phyloP scores from a whole-genome alignment of 2,329 filamentous ascomycete genomes.

The Aurifilum marmelostoma region DNA sequence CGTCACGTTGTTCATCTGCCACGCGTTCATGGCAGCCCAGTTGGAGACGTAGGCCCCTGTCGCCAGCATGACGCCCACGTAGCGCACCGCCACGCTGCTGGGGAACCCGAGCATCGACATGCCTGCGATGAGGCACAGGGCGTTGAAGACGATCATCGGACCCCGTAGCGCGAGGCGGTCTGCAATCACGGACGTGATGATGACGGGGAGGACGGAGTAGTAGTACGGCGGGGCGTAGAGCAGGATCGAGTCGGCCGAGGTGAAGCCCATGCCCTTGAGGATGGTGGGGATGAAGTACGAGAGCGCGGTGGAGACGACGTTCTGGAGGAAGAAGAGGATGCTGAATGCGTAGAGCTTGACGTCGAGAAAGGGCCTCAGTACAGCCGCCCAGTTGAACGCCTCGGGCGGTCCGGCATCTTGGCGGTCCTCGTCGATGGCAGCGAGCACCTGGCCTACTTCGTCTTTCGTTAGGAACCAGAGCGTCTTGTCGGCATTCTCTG shows the following conservation, averaged over 20 bases:
- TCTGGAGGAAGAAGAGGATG: constrained; percentile 67
- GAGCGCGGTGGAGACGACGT: constrained; percentile 66
- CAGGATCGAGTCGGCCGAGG: constrained; percentile 57
- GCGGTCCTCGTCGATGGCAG: constrained; percentile 63
- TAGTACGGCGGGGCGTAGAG: constrained; percentile 71
- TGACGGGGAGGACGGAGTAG: constrained; percentile 65
- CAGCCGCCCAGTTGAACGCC: constrained; percentile 56
- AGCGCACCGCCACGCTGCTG: constrained; percentile 61
- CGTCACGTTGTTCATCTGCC: constrained; percentile 64
- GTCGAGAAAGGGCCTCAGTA: constrained; percentile 61
- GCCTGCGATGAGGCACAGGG: constrained; percentile 61
- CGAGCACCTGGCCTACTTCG: constrained; percentile 60
- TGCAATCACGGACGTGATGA: constrained; percentile 64
- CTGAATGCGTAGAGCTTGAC: constrained; percentile 67
- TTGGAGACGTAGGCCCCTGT: constrained; percentile 71
- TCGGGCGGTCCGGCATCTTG: constrained; percentile 59
- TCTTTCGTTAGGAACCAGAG: constrained; percentile 59
- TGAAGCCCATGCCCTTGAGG: constrained; percentile 59
- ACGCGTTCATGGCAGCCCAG: constrained; percentile 68
- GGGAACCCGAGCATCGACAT: constrained; percentile 69
- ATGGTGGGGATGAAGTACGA: constrained; percentile 69
- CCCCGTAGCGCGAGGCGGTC: constrained; percentile 64
- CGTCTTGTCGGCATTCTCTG: constrained; percentile 60
- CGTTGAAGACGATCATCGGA: constrained; percentile 68
- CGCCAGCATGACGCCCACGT: constrained; percentile 66